phyloP scores from a whole-genome alignment of 164 flowering plant species.

The Aristolochia californica region DNA sequence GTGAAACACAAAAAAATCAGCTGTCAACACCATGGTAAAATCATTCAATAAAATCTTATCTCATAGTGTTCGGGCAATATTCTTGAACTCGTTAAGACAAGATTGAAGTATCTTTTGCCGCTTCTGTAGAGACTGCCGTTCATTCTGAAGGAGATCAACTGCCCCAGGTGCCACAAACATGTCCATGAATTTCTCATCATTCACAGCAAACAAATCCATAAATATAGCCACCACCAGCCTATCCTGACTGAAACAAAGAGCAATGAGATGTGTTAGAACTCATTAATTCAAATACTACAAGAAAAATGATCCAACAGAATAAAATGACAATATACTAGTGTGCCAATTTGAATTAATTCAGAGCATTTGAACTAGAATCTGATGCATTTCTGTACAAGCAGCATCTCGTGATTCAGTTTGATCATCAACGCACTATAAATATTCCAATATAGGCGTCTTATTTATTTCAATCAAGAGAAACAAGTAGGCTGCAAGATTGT shows the following conservation, averaged over 20 bases:
- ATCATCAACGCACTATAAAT: no score
- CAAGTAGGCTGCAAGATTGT: neutral
- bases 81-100: constrained; percentile 85
- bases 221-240: constrained; percentile 74
- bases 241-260: constrained; percentile 48
- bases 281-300: no score
- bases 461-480: no score
- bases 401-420: no score
- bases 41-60: neutral
- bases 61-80: constrained; percentile 63
- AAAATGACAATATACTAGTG: no score
- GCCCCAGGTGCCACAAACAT: constrained; percentile 96
- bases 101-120: constrained; percentile 87
- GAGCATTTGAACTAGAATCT: no score
- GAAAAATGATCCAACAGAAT: no score
- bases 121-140: constrained; percentile 72
- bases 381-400: no score
- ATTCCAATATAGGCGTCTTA: neutral
- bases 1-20: no score
- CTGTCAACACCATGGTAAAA: no score
- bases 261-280: neutral
- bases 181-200: constrained; percentile 91
- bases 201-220: constrained; percentile 84
- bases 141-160: constrained; percentile 61
- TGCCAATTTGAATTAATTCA: no score